Evolutionary conservation across 495 filamentous ascomycete genomes (phyloP), one percentile per base, ranked within the genome.

Genomic region (Aspergillus sparsus): DNA sequence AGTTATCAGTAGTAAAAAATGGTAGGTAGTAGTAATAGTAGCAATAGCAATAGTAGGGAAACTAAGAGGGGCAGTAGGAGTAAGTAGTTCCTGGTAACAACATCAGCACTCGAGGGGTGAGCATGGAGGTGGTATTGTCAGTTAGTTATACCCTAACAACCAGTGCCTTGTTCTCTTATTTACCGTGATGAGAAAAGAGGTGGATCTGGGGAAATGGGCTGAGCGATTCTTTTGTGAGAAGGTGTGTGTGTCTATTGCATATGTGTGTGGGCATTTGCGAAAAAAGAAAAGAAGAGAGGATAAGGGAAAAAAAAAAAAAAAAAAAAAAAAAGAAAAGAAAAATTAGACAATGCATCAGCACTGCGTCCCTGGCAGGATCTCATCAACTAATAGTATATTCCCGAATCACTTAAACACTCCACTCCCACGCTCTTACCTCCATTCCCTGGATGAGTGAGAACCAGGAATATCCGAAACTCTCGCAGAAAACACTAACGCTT

Each of bases 231-330:
- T 66, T 64, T 59, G 60, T 53, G 54, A 60, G 57, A 50, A 34
- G 9, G 50, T 59, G 67, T 66, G 64, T 59, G 67, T 66, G 67
- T 49, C 35, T 58, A 56, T 44, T 65, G 57, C 34, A 49, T 63
- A 58, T 61, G 62, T 65, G 66, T 61, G 62, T 68, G 62, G 44
- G 67, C 64, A 69, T 65, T 69, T 64, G 36, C 33, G 58, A 45
- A 15, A 33, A 39, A 61, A 57, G n/a, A 27, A 27, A 27, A 27
- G 21, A 27, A 27, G 21, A 27, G 21, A 27, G 21, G 21, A 27
- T 27, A 27, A 27, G 21, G 21, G 21, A 27, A 27, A 27, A 27
- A 27, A 27, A 27, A 27, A 27, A 27, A 3, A 27, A 27, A 27
- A 27, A 3, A 27, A 27, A 27, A 1, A 3, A 1, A 27, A 27